Evolutionary conservation across 2,329 filamentous ascomycete species (phyloP), one percentile per base, ranked within the genome.

Genomic region (Fusarium graminum): DNA sequence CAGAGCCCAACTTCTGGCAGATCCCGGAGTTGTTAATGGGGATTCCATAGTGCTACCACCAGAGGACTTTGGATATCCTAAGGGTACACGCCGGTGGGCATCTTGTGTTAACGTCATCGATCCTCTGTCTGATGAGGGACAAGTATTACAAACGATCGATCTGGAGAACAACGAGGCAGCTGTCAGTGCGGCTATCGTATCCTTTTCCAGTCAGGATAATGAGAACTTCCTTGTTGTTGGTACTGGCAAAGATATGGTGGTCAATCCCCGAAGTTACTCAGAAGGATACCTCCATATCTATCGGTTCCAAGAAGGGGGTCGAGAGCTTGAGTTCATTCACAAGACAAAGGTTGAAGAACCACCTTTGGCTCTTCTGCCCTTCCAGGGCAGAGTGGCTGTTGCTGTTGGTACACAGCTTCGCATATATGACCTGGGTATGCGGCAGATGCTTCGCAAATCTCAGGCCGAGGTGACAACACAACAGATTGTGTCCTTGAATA

Each of bases 41-140:
- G 90, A 94, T 65, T 83, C 86, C n/a, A 82, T 84, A 6, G 83
- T 90, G 12, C 82, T 95, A 4, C 89, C 92, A 0, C 87, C 93
- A 2, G 87, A 90, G 68, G 92, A 97, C 7, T 97, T 99, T 75
- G 95, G 95, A 3, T 93, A 97, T 73, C 92, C 95, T 11, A 88
- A 90, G 56, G 93, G 89, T 25, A 88, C 87, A 60, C 91, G 92
- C 19, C 91, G 94, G 67, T 99, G 95, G 95, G 93, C 95, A 39
- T 98, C 94, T 11, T 98, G 94, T 77, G 94, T 99, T 68, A 93
- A 92, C 73, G 87, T 97, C 19, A 85, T 99, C 17, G 95, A 99
- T 73, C 94, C 95, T 1, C 76, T 94, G 4, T 86, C 82, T 16
- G 86, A 91, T 46, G 94, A 95, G 72, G 81, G 81, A 0, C 76